Percentiles rank a stretch among this genome's conserved stretches.
These are phyloP conservation scores for Nicotiana otophora DNA, from an alignment of 257 asterid genomes.

Conservation along the genomic window DNA sequence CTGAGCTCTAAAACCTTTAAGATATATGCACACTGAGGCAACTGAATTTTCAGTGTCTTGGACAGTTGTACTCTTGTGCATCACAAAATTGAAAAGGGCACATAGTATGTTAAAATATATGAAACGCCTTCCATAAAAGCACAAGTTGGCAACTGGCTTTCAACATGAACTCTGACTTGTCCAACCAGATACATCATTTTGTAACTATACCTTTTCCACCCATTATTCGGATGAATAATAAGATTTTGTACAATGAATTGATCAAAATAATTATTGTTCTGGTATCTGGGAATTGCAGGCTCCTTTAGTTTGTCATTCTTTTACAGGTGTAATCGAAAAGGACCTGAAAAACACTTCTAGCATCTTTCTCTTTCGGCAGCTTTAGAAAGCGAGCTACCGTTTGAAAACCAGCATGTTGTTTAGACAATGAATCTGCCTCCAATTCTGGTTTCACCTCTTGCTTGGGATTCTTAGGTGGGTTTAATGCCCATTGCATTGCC, in stretches of 20 bases:
- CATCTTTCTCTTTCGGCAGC: conserved; percentile 53
- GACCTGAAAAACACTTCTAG: conserved; percentile 66
- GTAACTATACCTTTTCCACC: background rate
- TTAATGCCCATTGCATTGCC: conserved; percentile 98
- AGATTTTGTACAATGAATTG: background rate
- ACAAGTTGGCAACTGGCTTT: background rate
- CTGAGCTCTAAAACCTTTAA: too few relatives aligned
- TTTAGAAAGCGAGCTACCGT: conserved; percentile 76
- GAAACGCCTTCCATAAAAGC: background rate
- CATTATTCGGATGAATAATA: background rate
- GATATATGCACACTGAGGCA: too few relatives aligned
- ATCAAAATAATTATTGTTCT: conserved; percentile 6
- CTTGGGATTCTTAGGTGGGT: conserved; percentile 37
- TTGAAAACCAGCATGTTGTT: conserved; percentile 65
- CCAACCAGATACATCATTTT: background rate
- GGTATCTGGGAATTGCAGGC: background rate
- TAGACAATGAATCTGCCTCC: conserved; percentile 46
- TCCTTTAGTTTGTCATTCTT: conserved; percentile 35
- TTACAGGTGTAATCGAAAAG: conserved; percentile 73
- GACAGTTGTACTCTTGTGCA: too few relatives aligned
- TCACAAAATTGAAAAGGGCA: background rate
- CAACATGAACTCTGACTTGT: background rate
- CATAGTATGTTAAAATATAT: background rate
- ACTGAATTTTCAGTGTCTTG: too few relatives aligned
- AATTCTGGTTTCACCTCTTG: conserved; percentile 41